phyloP scores from a whole-genome alignment of 2,329 filamentous ascomycete genomes.

The Sporothrix protearum region DNA sequence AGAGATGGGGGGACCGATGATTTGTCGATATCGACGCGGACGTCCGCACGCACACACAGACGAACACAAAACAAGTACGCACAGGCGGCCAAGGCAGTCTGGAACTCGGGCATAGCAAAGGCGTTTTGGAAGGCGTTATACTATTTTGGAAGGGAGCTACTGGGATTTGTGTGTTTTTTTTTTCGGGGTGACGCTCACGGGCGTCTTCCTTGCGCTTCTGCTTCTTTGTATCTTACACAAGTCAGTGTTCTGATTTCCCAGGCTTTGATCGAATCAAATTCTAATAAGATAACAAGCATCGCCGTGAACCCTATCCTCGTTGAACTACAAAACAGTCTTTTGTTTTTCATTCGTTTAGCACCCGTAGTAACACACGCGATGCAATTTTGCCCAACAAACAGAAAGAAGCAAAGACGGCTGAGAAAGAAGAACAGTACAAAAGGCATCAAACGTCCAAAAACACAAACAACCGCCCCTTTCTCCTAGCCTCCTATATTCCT shows the following conservation, averaged over 20 bases:
- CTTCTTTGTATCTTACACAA: not conserved
- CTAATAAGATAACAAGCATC: not conserved
- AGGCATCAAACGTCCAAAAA: not conserved
- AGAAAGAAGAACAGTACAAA: not conserved
- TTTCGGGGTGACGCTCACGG: not conserved
- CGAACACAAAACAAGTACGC: not conserved
- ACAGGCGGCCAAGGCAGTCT: not conserved
- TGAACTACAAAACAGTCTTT: not conserved
- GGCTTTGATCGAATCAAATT: not conserved
- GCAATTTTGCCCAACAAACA: not conserved
- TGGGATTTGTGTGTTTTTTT: not conserved
- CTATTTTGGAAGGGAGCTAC: not conserved
- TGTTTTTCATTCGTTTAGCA: not conserved
- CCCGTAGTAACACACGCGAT: not conserved
- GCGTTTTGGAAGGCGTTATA: conserved; percentile 22
- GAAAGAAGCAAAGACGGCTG: not conserved
- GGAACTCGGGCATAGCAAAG: conserved; percentile 25
- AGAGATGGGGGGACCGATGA: not conserved
- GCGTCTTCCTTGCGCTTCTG: not conserved
- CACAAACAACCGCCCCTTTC: not conserved
- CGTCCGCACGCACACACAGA: conserved; percentile 14
- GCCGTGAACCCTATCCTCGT: not conserved
- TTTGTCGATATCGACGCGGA: not conserved
- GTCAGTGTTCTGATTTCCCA: not conserved
- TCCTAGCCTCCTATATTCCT: not conserved